phyloP scores from a whole-genome alignment of 306 rosid species.

The Parietaria judaica region DNA sequence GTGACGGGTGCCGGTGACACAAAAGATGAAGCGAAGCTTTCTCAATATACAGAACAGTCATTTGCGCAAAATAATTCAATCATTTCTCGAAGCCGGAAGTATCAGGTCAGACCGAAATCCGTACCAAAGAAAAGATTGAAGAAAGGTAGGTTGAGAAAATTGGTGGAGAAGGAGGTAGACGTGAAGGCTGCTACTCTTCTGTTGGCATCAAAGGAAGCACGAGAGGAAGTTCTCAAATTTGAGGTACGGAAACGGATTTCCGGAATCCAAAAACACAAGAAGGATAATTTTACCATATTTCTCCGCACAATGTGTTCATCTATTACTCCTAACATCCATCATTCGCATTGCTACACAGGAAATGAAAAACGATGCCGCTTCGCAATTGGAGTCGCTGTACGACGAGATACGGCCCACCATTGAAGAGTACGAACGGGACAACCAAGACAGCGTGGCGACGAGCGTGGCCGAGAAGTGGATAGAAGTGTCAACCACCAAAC shows the following conservation, averaged over 20 bases:
- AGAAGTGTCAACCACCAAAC: conserved; percentile 66
- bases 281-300: too few species aligned
- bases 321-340: too few species aligned
- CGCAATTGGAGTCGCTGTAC: conserved; percentile 62
- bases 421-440: conserved; percentile 92
- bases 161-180: conserved; percentile 50
- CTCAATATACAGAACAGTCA: conserved; percentile 39
- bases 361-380: conserved; percentile 45
- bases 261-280: too few species aligned
- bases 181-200: conserved; percentile 56
- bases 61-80: conserved; percentile 58
- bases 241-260: conserved; percentile 41
- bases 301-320: too few species aligned
- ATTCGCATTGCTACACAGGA: conserved; percentile 34
- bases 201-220: conserved; percentile 63
- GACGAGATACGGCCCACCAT: conserved; percentile 93
- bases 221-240: conserved; percentile 56
- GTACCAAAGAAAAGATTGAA: conserved; percentile 53
- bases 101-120: conserved; percentile 54
- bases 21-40: conserved; percentile 39
- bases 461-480: conserved; percentile 96
- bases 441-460: conserved; percentile 85
- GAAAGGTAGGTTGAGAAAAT: conserved; percentile 55
- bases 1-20: conserved; percentile 32
- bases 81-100: conserved; percentile 65